Evolutionary conservation across 1,139 yeast genomes (phyloP), one percentile per base, ranked within the genome.

Genomic region (Yamadazyma mexicana): DNA sequence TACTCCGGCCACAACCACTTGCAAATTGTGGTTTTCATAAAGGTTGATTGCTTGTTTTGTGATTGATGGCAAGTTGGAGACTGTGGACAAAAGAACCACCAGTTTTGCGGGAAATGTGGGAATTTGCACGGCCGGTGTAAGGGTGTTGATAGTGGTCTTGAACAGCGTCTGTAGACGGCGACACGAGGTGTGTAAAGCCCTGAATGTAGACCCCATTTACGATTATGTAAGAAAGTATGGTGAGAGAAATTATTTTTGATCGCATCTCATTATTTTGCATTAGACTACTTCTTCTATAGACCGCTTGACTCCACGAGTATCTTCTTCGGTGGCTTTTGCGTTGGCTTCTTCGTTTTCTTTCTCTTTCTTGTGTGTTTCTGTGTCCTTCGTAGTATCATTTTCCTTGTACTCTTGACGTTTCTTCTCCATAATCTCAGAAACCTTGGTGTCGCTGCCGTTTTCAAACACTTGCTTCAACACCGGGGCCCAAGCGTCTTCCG

Each of bases 401-500:
- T 26, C 35, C 14, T 28, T 33, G 15, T 34, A 33, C 24, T 34
- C 30, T 27, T 24, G 35, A 17, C 18, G 33, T 10, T 32, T 30
- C 9, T 29, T 24, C 20, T 33, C 38, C 31, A 69, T 56, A 35
- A 59, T 62, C 24, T 53, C 43, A 14, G 42, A 50, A 32, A 71
- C 52, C 34, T 61, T 49, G n/a, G 66, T 54, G 1, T 53, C 58
- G 23, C 59, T 54, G 0, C 73, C 74, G 3, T 49, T 39, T 3
- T 66, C 65, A 25, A 73, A 58, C 2, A 83, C 87, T 35, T 68
- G 60, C 44, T 64, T 61, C 50, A 86, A 64, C 0, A 81, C 87
- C 3, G 73, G 72, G 1, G 80, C 82, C 96, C 96, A 88, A 1
- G 81, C 69, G 33, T 71, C 71, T 40, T 79, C 81, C 39, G 74